Percentiles rank a stretch among this genome's conserved stretches.
Conservation (phyloP, 495 filamentous ascomycete genomes). For the Penicillium bovifimosum region DNA sequence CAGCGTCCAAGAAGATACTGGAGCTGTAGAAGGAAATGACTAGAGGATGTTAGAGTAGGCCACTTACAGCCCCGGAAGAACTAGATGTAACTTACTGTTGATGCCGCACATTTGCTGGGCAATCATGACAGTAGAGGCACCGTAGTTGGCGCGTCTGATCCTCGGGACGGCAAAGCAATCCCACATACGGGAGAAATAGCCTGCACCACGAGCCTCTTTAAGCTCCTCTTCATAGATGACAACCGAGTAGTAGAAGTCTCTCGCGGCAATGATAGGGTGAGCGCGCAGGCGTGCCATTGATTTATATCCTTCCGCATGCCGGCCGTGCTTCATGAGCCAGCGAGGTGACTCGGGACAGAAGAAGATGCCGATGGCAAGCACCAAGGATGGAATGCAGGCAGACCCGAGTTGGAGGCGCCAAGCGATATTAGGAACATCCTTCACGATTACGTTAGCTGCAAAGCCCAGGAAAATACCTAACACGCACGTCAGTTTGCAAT, state of each 20-base stretch:
- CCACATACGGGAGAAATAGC: slow-evolving; percentile 52
- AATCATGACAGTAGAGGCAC: slow-evolving; percentile 61
- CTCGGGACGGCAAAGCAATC: slow-evolving; percentile 60
- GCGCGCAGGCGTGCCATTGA: slow-evolving; percentile 53
- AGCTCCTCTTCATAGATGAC: slow-evolving; percentile 51
- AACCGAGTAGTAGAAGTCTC: slow-evolving; percentile 41
- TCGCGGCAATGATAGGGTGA: slow-evolving; percentile 33
- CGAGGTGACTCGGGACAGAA: slow-evolving; percentile 65
- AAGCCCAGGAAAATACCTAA: slow-evolving; percentile 57
- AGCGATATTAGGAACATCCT: slow-evolving; percentile 48
- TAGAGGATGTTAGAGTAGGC: slow-evolving; percentile 14
- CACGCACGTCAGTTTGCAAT: slow-evolving; percentile 15
- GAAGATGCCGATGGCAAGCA: slow-evolving; percentile 53
- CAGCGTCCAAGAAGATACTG: slow-evolving; percentile 60
- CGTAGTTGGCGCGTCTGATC: slow-evolving; percentile 57
- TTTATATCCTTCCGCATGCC: slow-evolving; percentile 44
- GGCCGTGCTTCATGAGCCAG: slow-evolving; percentile 59
- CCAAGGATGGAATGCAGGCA: slow-evolving; percentile 61
- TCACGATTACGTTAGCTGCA: slow-evolving; percentile 55
- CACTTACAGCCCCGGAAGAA: neutral
- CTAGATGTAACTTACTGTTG: slow-evolving; percentile 37
- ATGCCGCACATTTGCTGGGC: slow-evolving; percentile 43
- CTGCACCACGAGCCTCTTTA: slow-evolving; percentile 34
- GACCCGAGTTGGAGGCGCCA: slow-evolving; percentile 65
- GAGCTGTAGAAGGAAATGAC: slow-evolving; percentile 81